phyloP scores from a whole-genome alignment of 2,329 filamentous ascomycete species.

The Xylariales sp. region DNA sequence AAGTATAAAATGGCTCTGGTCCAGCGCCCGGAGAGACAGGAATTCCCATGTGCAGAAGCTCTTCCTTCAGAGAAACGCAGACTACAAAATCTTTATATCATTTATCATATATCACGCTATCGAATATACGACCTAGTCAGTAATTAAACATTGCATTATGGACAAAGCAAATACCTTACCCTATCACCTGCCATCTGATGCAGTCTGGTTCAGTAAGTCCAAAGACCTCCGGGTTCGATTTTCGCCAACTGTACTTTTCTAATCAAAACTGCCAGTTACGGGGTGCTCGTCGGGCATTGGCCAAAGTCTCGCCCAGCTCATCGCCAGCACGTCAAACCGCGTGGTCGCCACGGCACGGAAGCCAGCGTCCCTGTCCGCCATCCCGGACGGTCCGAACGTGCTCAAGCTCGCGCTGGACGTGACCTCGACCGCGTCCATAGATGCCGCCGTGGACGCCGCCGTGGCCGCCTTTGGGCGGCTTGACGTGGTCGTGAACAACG shows the following conservation, averaged over 20 bases:
- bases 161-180: slow-evolving; percentile 3
- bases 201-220: slow-evolving; percentile 23
- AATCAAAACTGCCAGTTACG: slow-evolving; percentile 23
- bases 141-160: background rate
- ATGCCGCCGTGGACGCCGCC: slow-evolving; percentile 26
- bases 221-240: background rate
- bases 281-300: slow-evolving; percentile 26
- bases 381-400: slow-evolving; percentile 29
- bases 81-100: background rate
- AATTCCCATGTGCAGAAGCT: too few species aligned
- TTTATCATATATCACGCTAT: background rate
- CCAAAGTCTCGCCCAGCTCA: slow-evolving; percentile 15
- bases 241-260: too few species aligned
- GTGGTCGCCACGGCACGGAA: slow-evolving; percentile 32
- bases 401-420: slow-evolving; percentile 45
- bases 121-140: too few species aligned
- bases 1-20: too few species aligned
- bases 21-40: too few species aligned
- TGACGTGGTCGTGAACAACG: slow-evolving; percentile 29
- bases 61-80: too few species aligned
- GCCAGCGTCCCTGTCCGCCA: slow-evolving; percentile 30
- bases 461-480: slow-evolving; percentile 27
- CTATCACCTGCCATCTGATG: slow-evolving; percentile 18
- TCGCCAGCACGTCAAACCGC: slow-evolving; percentile 17
- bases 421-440: slow-evolving; percentile 31